Conservation (phyloP, 495 filamentous ascomycete genomes). For the Lasiosphaeria ovina region DNA sequence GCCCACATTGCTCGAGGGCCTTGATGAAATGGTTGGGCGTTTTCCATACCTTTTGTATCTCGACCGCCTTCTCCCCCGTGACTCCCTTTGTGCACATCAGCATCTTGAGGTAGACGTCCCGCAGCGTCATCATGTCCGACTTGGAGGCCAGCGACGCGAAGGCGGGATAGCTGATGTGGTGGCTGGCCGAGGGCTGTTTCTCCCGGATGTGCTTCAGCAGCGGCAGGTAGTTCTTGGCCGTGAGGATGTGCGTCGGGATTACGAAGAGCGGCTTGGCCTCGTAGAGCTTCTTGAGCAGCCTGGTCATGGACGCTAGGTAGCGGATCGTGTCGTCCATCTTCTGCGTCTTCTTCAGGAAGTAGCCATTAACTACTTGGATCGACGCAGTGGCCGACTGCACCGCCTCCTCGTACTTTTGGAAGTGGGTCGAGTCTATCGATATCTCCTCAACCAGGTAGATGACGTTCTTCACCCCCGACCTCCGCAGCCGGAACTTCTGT, state of each 20-base stretch:
- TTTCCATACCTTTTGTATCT: slow-evolving; percentile 72
- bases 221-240: slow-evolving; percentile 68
- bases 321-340: slow-evolving; percentile 78
- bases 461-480: slow-evolving; percentile 70
- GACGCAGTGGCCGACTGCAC: slow-evolving; percentile 73
- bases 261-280: slow-evolving; percentile 52
- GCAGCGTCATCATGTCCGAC: slow-evolving; percentile 67
- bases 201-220: slow-evolving; percentile 56
- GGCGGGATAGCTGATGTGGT: slow-evolving; percentile 68
- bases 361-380: slow-evolving; percentile 79
- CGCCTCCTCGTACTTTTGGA: slow-evolving; percentile 60
- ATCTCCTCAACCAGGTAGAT: slow-evolving; percentile 81
- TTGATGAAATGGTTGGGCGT: slow-evolving; percentile 69
- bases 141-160: slow-evolving; percentile 73
- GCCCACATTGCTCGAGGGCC: slow-evolving; percentile 57
- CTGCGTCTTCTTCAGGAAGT: slow-evolving; percentile 74
- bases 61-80: slow-evolving; percentile 77
- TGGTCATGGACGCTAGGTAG: slow-evolving; percentile 75
- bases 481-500: slow-evolving; percentile 77
- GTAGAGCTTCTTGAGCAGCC: slow-evolving; percentile 64
- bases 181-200: slow-evolving; percentile 46
- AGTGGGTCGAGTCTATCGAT: slow-evolving; percentile 46
- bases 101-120: slow-evolving; percentile 82
- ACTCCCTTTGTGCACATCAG: slow-evolving; percentile 78
- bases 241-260: slow-evolving; percentile 64